Percentiles rank a stretch among this genome's conserved stretches.
Conservation (phyloP, 805 yeast species). For the Metschnikowia kunwiensis region DNA sequence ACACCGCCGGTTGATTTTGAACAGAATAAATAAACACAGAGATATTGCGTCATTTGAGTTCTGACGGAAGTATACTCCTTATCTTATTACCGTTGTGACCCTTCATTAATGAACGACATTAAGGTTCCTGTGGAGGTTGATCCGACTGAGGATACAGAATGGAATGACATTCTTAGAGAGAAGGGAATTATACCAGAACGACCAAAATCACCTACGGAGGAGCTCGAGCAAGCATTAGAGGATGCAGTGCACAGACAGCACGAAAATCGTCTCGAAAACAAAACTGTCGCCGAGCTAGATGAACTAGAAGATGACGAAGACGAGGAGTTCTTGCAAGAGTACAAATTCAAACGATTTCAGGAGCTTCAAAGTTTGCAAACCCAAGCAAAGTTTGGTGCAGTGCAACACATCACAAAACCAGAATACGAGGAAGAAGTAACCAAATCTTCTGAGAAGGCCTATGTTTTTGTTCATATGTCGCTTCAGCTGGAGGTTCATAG, state of each 20-base stretch:
- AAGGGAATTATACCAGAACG: conserved; percentile 92
- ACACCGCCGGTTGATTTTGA: too few relatives aligned
- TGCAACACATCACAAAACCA: conserved; percentile 76
- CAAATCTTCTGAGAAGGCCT: conserved; percentile 60
- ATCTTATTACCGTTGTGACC: too few relatives aligned
- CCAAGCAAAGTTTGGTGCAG: conserved; percentile 66
- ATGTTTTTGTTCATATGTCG: conserved; percentile 77
- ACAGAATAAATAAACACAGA: too few relatives aligned
- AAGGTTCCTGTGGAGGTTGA: conserved; percentile 83
- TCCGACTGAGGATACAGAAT: conserved; percentile 95
- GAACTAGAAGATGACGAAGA: conserved; percentile 91
- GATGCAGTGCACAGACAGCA: conserved; percentile 79
- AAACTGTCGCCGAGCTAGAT: conserved; percentile 76
- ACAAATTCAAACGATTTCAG: conserved; percentile 72
- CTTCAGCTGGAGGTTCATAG: conserved; percentile 68
- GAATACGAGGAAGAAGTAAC: conserved; percentile 88
- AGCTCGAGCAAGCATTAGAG: conserved; percentile 81
- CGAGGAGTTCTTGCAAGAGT: conserved; percentile 79
- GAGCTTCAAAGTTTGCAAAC: conserved; percentile 63
- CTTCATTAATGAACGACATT: conserved; percentile 45
- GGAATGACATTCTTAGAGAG: conserved; percentile 92
- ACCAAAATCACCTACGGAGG: conserved; percentile 83
- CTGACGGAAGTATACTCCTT: too few relatives aligned
- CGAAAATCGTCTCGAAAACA: conserved; percentile 75
- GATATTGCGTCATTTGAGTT: too few relatives aligned